These are phyloP conservation scores for Chenopodium quinoa DNA, from an alignment of 148 eudicot species.

Conservation along the genomic window DNA sequence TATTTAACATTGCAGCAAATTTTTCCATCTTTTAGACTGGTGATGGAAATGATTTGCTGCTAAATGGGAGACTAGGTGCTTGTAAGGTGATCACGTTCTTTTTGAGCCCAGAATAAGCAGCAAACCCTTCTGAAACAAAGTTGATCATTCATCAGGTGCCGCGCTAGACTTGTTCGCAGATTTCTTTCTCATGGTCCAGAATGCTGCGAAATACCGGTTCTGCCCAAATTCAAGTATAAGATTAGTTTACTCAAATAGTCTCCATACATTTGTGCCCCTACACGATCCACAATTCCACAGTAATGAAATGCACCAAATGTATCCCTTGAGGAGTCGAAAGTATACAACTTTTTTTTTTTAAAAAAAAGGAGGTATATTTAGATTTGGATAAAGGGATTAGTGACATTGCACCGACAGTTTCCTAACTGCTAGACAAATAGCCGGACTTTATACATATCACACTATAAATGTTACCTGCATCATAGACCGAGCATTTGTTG, in stretches of 20 bases:
- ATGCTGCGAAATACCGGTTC: constrained; percentile 79
- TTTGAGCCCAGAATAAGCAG: background rate
- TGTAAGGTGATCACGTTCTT: background rate
- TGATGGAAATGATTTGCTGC: background rate
- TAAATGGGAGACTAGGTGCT: background rate
- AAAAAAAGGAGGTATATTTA: background rate
- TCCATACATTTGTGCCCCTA: background rate
- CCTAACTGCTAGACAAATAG: background rate
- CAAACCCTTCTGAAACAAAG: background rate
- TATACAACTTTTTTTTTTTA: background rate
- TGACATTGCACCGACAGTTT: background rate
- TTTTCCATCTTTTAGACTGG: background rate
- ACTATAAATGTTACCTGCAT: constrained; percentile 72
- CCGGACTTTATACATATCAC: background rate
- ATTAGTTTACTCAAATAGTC: background rate
- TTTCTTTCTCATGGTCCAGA: constrained; percentile 92
- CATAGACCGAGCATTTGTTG: constrained; percentile 83
- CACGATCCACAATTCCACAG: too few relatives aligned
- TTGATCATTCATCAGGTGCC: constrained; percentile 16
- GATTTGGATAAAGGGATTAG: background rate
- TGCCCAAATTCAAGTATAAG: constrained; percentile 31
- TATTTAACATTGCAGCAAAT: background rate
- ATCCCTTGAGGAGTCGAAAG: background rate
- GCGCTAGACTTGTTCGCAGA: constrained; percentile 11
- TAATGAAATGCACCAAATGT: background rate